These are phyloP conservation scores for Asterochloris sp. DNA, from an alignment of 139 green algal genomes.

Conservation along the genomic window DNA sequence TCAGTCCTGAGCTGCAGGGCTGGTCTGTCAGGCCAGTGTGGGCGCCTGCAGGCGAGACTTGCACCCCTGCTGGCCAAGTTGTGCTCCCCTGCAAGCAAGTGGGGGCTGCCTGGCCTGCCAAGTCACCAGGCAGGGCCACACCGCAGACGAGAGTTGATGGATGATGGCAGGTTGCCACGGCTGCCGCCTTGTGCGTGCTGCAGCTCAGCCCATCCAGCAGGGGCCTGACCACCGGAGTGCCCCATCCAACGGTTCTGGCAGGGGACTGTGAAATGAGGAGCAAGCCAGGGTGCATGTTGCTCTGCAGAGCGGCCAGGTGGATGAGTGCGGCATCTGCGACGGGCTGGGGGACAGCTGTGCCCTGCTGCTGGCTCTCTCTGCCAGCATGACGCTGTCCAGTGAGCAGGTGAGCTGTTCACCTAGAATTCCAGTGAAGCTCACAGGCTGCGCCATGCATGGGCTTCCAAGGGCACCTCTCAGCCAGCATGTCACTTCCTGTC, in stretches of 20 bases:
- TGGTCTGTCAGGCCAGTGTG: background rate
- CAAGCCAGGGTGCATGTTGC: background rate
- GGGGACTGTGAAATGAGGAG: too few relatives aligned
- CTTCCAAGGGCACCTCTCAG: too few relatives aligned
- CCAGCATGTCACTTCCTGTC: too few relatives aligned
- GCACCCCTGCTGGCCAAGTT: too few relatives aligned
- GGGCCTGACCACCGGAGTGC: background rate
- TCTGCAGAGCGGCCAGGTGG: constrained; percentile 30
- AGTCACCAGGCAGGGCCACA: background rate
- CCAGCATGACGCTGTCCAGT: too few relatives aligned
- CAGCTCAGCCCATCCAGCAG: background rate
- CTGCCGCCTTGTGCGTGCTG: background rate
- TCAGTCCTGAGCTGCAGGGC: background rate
- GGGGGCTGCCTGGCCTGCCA: background rate
- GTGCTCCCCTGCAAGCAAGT: background rate
- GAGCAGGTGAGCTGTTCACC: too few relatives aligned
- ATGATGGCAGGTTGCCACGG: background rate
- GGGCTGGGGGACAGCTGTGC: constrained; percentile 33
- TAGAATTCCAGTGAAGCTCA: too few relatives aligned
- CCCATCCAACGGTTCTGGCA: background rate
- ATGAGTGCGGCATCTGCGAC: constrained; percentile 53
- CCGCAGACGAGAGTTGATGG: background rate
- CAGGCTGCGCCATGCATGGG: too few relatives aligned
- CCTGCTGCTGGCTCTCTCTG: constrained; percentile 8
- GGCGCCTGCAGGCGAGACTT: too few relatives aligned